Conservation (phyloP, 495 filamentous ascomycete genomes). For the Penicillium steckii region DNA sequence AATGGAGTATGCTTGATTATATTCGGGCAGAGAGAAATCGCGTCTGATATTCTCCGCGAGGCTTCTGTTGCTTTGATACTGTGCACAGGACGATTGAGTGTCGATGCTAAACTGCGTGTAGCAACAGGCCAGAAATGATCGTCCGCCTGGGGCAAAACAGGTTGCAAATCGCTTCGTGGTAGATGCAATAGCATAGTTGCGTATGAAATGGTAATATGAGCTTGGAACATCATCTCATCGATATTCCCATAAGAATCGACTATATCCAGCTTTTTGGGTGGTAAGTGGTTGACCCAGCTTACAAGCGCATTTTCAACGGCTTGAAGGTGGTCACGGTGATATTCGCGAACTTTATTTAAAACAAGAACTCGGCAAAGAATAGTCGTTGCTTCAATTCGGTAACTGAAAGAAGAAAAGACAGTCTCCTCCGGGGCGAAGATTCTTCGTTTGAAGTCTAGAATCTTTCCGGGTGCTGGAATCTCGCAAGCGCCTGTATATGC, state of each 20-base stretch:
- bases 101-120: constrained; percentile 33
- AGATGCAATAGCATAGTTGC: constrained; percentile 44
- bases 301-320: constrained; percentile 45
- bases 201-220: constrained; percentile 39
- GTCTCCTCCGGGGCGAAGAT: constrained; percentile 37
- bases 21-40: constrained; percentile 38
- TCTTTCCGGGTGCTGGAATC: constrained; percentile 30
- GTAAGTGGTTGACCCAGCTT: constrained; percentile 46
- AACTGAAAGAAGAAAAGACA: constrained; percentile 41
- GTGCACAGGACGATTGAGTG: constrained; percentile 38
- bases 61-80: constrained; percentile 46
- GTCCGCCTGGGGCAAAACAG: constrained; percentile 24
- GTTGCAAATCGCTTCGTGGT: constrained; percentile 39
- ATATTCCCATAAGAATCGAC: constrained; percentile 45
- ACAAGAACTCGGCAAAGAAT: constrained; percentile 39
- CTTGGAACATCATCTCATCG: constrained; percentile 48
- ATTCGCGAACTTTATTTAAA: constrained; percentile 34
- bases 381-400: constrained; percentile 41
- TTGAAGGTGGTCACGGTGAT: constrained; percentile 41
- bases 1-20: constrained; percentile 40
- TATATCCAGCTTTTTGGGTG: constrained; percentile 39
- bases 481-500: constrained; percentile 26
- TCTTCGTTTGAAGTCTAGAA: constrained; percentile 35
- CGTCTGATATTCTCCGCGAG: constrained; percentile 37
- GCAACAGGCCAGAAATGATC: constrained; percentile 28